Conservation (phyloP, 495 filamentous ascomycete genomes). For the Lophiotrema nucula region DNA sequence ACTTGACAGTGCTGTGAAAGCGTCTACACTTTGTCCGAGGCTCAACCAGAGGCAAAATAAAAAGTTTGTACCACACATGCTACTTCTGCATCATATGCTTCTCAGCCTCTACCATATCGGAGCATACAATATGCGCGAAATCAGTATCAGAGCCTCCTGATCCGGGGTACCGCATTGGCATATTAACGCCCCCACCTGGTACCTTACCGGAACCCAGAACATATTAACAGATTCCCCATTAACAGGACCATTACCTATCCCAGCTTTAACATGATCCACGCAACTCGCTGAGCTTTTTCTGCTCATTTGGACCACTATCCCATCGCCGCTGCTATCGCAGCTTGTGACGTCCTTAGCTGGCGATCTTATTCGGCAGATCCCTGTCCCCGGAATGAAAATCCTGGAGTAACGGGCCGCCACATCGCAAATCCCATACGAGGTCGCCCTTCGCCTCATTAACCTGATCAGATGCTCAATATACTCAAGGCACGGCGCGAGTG, state of each 20-base stretch:
- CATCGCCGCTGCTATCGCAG: slow-evolving; percentile 1
- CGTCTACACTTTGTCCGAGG: too few relatives aligned
- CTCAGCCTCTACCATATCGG: too few relatives aligned
- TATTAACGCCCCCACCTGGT: not conserved
- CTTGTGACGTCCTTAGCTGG: slow-evolving; percentile 9
- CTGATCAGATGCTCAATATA: slow-evolving; percentile 26
- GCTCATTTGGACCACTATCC: not conserved
- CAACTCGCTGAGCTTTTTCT: not conserved
- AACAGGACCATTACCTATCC: too few relatives aligned
- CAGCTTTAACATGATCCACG: not conserved
- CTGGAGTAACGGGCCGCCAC: slow-evolving; percentile 26
- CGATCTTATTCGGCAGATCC: slow-evolving; percentile 25
- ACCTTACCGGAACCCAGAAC: too few relatives aligned
- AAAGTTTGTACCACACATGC: too few relatives aligned
- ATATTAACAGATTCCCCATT: not conserved
- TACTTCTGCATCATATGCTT: too few relatives aligned
- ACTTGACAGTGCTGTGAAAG: too few relatives aligned
- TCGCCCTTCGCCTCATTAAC: slow-evolving; percentile 23
- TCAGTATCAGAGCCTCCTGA: not conserved
- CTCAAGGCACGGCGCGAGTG: slow-evolving; percentile 8
- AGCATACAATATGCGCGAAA: too few relatives aligned
- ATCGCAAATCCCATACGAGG: slow-evolving; percentile 21
- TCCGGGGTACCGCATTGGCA: slow-evolving; percentile 2
- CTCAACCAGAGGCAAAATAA: too few relatives aligned
- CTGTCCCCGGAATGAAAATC: slow-evolving; percentile 17